Conservation (phyloP, 331 rosid species). For the Malus hybrid region DNA sequence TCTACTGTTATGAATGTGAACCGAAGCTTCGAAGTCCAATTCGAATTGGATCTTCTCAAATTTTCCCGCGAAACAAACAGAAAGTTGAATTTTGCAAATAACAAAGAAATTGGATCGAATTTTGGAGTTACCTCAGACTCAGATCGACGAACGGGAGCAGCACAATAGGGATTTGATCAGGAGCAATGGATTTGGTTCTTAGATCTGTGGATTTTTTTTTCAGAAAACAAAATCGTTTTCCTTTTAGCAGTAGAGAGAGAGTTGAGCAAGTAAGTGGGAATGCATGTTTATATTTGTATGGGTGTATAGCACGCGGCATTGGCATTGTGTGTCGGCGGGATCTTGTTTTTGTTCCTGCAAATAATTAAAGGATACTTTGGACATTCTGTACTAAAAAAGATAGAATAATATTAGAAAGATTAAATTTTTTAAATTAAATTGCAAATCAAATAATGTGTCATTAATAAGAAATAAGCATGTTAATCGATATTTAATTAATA, state of each 20-base stretch:
- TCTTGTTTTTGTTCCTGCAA: neutral
- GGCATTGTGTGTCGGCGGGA: neutral
- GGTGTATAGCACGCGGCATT: neutral
- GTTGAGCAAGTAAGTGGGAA: neutral
- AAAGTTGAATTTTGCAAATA: neutral
- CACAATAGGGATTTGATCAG: neutral
- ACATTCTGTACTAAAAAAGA: neutral
- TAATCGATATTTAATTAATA: no score
- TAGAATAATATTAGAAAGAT: no score
- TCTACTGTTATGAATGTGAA: neutral
- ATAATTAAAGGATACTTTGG: neutral
- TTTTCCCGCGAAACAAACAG: slow-evolving; percentile 6
- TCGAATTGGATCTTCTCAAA: neutral
- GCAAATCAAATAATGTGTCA: accelerated
- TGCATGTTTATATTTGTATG: neutral
- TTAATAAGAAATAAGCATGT: accelerated
- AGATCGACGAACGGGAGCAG: neutral
- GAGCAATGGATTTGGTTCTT: slow-evolving; percentile 10
- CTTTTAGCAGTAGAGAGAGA: neutral
- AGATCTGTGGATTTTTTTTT: slow-evolving; percentile 10
- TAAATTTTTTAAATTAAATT: no score
- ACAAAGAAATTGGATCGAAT: neutral
- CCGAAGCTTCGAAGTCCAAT: neutral
- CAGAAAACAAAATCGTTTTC: neutral
- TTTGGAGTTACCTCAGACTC: neutral